Conservation (phyloP, 192 early-diverging fungal species). For the Entophlyctis luteolus region DNA sequence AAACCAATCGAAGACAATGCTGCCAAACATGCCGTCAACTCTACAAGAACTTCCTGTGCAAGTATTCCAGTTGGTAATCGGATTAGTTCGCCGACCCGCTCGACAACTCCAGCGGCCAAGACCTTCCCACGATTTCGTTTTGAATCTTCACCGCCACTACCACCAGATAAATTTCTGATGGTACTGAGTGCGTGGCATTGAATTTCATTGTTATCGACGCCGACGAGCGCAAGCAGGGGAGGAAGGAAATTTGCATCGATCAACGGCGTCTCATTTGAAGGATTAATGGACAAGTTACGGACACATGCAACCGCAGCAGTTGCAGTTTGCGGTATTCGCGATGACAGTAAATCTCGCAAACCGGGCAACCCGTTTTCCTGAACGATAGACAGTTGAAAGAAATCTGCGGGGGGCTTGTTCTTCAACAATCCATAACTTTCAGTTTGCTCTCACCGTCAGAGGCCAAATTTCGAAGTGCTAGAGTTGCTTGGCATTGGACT, state of each 20-base stretch:
- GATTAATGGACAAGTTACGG: slow-evolving; percentile 86
- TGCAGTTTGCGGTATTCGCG: slow-evolving; percentile 69
- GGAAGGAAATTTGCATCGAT: slow-evolving; percentile 74
- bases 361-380: slow-evolving; percentile 68
- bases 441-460: slow-evolving; percentile 53
- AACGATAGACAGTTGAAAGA: slow-evolving; percentile 82
- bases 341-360: slow-evolving; percentile 69
- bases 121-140: slow-evolving; percentile 73
- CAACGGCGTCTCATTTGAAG: slow-evolving; percentile 78
- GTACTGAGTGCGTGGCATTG: slow-evolving; percentile 84
- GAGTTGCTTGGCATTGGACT: slow-evolving; percentile 83
- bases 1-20: slow-evolving; percentile 64
- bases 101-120: slow-evolving; percentile 70
- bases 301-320: slow-evolving; percentile 82
- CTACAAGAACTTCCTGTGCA: slow-evolving; percentile 27
- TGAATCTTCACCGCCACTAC: too few species aligned
- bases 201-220: slow-evolving; percentile 71
- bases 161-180: slow-evolving; percentile 76
- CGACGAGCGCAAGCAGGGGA: slow-evolving; percentile 57
- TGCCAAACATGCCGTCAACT: slow-evolving; percentile 81
- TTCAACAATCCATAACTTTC: background rate
- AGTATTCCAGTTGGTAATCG: slow-evolving; percentile 11
- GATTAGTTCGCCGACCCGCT: slow-evolving; percentile 62
- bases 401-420: slow-evolving; percentile 46
- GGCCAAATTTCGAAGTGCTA: slow-evolving; percentile 83